Conservation (phyloP, 306 rosid species). For the Pueraria montana region DNA sequence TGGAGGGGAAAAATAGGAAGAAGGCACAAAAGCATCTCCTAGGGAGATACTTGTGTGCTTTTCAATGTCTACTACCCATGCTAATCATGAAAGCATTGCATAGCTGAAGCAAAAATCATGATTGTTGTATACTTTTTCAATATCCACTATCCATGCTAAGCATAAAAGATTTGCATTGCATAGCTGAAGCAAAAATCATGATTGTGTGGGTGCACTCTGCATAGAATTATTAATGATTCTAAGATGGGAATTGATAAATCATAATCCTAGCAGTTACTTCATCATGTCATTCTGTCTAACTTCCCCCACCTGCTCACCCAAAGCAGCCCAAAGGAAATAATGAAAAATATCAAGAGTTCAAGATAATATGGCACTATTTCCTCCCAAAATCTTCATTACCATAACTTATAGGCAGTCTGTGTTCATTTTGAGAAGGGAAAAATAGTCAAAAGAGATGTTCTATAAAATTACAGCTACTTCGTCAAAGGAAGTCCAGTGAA, state of each 20-base stretch:
- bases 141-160: slow-evolving; percentile 30
- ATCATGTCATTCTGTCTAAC: slow-evolving; percentile 13
- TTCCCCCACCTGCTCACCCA: neutral
- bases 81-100: neutral
- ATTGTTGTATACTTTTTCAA: slow-evolving; percentile 32
- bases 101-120: slow-evolving; percentile 38
- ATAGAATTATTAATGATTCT: slow-evolving; percentile 16
- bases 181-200: slow-evolving; percentile 40
- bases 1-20: slow-evolving; percentile 30
- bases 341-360: slow-evolving; percentile 31
- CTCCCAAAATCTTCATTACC: slow-evolving; percentile 28
- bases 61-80: slow-evolving; percentile 34
- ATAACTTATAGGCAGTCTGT: slow-evolving; percentile 9
- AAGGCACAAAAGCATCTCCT: slow-evolving; percentile 16
- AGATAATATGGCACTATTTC: slow-evolving; percentile 8
- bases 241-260: slow-evolving; percentile 12
- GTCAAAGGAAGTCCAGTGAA: slow-evolving; percentile 30
- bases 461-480: slow-evolving; percentile 18
- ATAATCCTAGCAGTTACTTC: slow-evolving; percentile 7
- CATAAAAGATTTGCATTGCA: slow-evolving; percentile 1
- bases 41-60: slow-evolving; percentile 1
- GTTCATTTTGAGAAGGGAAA: slow-evolving; percentile 24
- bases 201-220: slow-evolving; percentile 6
- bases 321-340: slow-evolving; percentile 18
- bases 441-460: neutral